These are phyloP conservation scores for Nepenthes mirabilis DNA, from an alignment of 148 eudicot genomes.

Conservation along the genomic window DNA sequence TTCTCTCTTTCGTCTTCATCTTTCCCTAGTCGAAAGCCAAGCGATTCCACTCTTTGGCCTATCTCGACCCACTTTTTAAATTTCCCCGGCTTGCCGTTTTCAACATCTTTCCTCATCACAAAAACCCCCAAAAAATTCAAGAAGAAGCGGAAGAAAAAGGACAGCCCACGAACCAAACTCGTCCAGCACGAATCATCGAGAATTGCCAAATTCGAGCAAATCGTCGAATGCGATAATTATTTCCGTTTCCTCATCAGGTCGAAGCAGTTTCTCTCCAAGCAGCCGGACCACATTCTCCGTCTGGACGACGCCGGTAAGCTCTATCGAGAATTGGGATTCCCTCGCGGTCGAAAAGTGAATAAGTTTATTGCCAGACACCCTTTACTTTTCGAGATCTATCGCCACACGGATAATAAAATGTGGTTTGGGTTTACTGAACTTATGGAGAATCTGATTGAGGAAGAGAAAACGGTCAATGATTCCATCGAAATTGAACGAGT, in stretches of 20 bases:
- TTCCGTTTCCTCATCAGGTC: conserved; percentile 61
- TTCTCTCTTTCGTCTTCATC: not conserved
- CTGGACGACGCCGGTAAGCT: conserved; percentile 85
- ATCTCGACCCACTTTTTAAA: conserved; percentile 4
- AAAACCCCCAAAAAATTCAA: conserved; percentile 70
- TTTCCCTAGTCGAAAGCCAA: not conserved
- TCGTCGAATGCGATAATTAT: conserved; percentile 39
- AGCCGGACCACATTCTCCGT: conserved; percentile 55
- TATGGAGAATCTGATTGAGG: conserved; percentile 48
- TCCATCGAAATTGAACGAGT: conserved; percentile 54
- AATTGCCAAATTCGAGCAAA: conserved; percentile 49
- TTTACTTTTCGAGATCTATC: conserved; percentile 49
- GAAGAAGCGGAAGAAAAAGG: conserved; percentile 47
- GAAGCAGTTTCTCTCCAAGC: conserved; percentile 63
- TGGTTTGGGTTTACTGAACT: conserved; percentile 81
- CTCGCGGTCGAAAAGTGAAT: conserved; percentile 71
- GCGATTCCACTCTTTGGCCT: not conserved
- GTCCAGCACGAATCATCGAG: conserved; percentile 42
- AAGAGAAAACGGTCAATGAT: conserved; percentile 27
- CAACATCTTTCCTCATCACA: conserved; percentile 86
- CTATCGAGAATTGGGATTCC: conserved; percentile 72
- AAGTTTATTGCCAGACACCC: conserved; percentile 57
- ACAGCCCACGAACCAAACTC: conserved; percentile 44
- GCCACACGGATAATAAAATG: conserved; percentile 56
- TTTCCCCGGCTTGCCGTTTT: conserved; percentile 23